These are phyloP conservation scores for Pichia norvegensis DNA, from an alignment of 1,139 yeast genomes.

Conservation along the genomic window DNA sequence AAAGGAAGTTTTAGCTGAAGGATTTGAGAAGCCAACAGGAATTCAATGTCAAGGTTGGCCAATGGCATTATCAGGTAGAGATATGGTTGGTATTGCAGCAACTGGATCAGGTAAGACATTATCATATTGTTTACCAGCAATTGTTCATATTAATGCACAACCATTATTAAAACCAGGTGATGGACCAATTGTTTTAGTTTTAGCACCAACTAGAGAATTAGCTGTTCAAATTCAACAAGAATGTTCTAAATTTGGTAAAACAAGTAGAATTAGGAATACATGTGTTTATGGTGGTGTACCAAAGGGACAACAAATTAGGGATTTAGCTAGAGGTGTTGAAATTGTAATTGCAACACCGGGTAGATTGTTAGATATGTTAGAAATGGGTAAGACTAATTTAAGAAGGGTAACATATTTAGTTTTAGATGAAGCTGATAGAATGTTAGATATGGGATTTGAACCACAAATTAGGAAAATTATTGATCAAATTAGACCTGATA, in stretches of 20 bases:
- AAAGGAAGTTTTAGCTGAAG: constrained; percentile 81
- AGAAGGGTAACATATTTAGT: constrained; percentile 95
- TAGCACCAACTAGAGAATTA: constrained; percentile 98
- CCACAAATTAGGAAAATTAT: constrained; percentile 90
- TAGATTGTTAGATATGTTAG: constrained; percentile 96
- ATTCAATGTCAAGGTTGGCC: constrained; percentile 99
- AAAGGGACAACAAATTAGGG: constrained; percentile 94
- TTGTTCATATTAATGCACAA: constrained; percentile 97
- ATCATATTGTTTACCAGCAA: constrained; percentile 92
- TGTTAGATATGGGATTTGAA: constrained; percentile 97
- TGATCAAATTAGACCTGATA: constrained; percentile 78
- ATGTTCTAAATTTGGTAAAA: constrained; percentile 87
- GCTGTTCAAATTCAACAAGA: constrained; percentile 96
- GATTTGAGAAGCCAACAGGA: constrained; percentile 89
- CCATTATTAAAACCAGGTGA: constrained; percentile 89
- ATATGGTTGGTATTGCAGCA: constrained; percentile 97
- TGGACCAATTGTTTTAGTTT: constrained; percentile 92
- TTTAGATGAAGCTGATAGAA: constrained; percentile 94
- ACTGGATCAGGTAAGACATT: constrained; percentile 99
- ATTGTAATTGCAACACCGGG: constrained; percentile 97
- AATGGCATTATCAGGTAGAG: constrained; percentile 98
- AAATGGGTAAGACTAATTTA: constrained; percentile 88
- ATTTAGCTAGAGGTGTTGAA: constrained; percentile 89
- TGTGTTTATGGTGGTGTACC: constrained; percentile 99
- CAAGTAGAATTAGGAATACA: constrained; percentile 91